These are phyloP conservation scores for Grifola frondosa DNA, from an alignment of 1,284 basidiomycete genomes.

Conservation along the genomic window DNA sequence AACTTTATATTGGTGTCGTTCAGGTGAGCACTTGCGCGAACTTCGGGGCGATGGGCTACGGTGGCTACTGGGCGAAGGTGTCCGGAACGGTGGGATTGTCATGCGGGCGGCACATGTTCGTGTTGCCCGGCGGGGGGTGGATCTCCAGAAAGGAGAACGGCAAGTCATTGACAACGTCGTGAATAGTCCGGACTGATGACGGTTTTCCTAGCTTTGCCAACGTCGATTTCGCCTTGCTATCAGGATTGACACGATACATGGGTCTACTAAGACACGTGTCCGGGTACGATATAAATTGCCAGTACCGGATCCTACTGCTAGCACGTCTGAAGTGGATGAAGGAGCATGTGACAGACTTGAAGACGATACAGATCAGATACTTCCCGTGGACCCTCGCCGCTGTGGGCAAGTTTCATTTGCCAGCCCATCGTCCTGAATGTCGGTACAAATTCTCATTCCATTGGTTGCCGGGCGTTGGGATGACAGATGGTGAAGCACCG, in stretches of 20 bases:
- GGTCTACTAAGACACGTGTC: neutral
- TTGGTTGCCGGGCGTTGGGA: conserved; percentile 5
- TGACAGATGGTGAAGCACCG: conserved; percentile 9
- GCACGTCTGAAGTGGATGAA: neutral
- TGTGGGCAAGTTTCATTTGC: conserved; percentile 8
- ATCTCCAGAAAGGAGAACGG: conserved; percentile 1
- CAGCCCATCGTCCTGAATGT: conserved; percentile 1
- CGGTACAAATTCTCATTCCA: conserved; percentile 3
- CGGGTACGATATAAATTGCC: conserved; percentile 9
- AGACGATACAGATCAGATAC: neutral
- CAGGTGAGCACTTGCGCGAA: conserved; percentile 2
- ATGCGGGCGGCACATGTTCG: conserved; percentile 7
- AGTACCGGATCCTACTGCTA: neutral
- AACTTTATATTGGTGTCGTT: too few relatives aligned
- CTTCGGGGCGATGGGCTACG: conserved; percentile 7
- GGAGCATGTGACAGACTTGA: neutral
- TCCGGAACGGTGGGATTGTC: conserved; percentile 2
- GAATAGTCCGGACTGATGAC: neutral
- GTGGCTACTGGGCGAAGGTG: conserved; percentile 1
- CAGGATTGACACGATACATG: neutral
- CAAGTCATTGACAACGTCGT: neutral
- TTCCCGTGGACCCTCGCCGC: neutral
- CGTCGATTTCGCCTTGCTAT: neutral
- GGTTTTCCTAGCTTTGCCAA: neutral
- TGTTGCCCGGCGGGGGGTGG: neutral